Percentiles rank a stretch among this genome's conserved stretches.
Evolutionary conservation across 768 basidiomycete genomes (phyloP).

Genomic region (Imleria badia): DNA sequence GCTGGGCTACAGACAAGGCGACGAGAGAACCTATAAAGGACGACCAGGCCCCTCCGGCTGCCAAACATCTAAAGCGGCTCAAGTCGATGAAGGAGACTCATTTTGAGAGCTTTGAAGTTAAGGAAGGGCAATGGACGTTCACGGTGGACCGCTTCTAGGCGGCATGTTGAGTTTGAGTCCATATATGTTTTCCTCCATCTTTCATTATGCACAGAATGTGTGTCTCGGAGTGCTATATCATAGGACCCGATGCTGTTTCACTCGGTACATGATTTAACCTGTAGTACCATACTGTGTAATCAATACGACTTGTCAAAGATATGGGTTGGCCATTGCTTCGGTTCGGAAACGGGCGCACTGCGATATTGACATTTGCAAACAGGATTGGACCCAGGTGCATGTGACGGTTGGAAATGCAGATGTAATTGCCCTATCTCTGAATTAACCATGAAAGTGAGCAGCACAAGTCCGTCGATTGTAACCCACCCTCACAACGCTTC

Average conservation of each 20-base stretch:
- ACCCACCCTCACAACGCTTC: background rate
- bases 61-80: slow-evolving; percentile 77
- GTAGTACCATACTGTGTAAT: slow-evolving; percentile 20
- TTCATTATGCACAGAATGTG: background rate
- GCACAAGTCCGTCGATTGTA: background rate
- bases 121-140: slow-evolving; percentile 90
- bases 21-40: slow-evolving; percentile 90
- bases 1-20: slow-evolving; percentile 91
- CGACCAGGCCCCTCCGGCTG: slow-evolving; percentile 60
- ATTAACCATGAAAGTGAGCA: slow-evolving; percentile 15
- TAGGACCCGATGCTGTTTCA: background rate
- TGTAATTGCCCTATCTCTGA: background rate
- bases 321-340: background rate
- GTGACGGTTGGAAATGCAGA: background rate
- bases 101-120: slow-evolving; percentile 77
- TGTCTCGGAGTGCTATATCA: slow-evolving; percentile 8
- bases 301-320: background rate
- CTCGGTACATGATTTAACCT: slow-evolving; percentile 12
- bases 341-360: slow-evolving; percentile 5
- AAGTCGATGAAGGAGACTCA: slow-evolving; percentile 83
- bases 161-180: background rate
- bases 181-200: background rate
- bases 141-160: slow-evolving; percentile 87
- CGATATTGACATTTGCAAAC: too few relatives aligned
- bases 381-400: too few relatives aligned